Evolutionary conservation across 805 yeast species (phyloP).

Genomic region (Spathaspora gorwiae): DNA sequence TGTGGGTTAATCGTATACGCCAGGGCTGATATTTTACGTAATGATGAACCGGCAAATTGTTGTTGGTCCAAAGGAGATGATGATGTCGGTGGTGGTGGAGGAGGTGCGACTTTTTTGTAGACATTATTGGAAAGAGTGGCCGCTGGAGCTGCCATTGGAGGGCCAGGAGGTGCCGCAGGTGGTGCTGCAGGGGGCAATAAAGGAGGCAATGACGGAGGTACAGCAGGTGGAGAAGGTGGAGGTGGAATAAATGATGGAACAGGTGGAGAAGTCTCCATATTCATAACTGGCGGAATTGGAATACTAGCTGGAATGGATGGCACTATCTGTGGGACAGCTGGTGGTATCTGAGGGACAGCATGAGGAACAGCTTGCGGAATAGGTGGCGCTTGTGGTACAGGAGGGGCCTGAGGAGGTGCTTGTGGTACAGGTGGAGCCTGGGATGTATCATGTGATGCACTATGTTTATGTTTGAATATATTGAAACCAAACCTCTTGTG

Average conservation of each 20-base stretch:
- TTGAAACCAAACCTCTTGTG: background rate
- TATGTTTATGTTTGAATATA: constrained; percentile 8
- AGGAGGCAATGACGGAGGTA: constrained; percentile 17
- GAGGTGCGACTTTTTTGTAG: constrained; percentile 15
- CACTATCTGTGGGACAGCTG: constrained; percentile 12
- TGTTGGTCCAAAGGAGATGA: constrained; percentile 31
- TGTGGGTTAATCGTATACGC: constrained; percentile 56
- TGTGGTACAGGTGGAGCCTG: constrained; percentile 11
- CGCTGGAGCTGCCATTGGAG: constrained; percentile 17
- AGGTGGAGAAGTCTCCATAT: constrained; percentile 4
- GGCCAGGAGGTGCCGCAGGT: constrained; percentile 25
- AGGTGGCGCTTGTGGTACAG: constrained; percentile 12
- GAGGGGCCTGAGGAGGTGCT: constrained; percentile 6
- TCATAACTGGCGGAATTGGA: constrained; percentile 14
- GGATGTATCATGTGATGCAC: background rate
- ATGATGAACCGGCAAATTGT: constrained; percentile 45
- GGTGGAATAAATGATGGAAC: constrained; percentile 4
- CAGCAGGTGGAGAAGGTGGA: constrained; percentile 11
- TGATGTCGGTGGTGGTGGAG: constrained; percentile 15
- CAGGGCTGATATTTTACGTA: constrained; percentile 60
- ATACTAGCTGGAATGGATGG: constrained; percentile 9
- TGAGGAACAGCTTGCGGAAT: constrained; percentile 10
- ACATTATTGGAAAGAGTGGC: background rate
- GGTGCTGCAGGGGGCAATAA: constrained; percentile 13
- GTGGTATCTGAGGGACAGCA: constrained; percentile 5